These are phyloP conservation scores for Liquidambar formosana DNA, from an alignment of 164 flowering plant species.

Conservation along the genomic window DNA sequence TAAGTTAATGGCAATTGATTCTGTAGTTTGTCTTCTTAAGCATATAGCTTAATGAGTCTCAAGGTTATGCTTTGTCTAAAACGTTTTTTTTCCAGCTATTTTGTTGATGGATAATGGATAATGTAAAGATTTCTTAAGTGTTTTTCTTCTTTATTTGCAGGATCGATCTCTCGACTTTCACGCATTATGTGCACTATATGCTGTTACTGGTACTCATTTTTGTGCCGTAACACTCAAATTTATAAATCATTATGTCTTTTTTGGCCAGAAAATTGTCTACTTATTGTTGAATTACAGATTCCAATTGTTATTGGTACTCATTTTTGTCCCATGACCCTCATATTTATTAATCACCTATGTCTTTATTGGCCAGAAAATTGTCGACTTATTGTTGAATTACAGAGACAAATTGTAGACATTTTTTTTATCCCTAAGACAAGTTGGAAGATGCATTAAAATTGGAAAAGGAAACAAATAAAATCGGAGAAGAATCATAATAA, in stretches of 20 bases:
- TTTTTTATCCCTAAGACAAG: not conserved
- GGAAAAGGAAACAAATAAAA: not conserved
- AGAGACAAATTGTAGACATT: not conserved
- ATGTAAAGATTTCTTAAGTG: conserved; percentile 3
- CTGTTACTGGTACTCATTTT: conserved; percentile 77
- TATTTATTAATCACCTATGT: no score
- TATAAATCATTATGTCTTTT: not conserved
- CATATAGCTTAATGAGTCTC: not conserved
- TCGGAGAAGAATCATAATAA: not conserved
- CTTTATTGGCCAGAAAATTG: not conserved
- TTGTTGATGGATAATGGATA: not conserved
- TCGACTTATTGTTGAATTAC: not conserved
- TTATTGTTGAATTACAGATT: not conserved
- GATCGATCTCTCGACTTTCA: conserved; percentile 93
- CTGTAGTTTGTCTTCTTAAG: not conserved
- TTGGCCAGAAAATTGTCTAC: not conserved
- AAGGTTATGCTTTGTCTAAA: not conserved
- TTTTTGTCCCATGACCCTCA: no score
- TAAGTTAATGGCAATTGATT: not conserved
- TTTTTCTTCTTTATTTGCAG: conserved; percentile 39
- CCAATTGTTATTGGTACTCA: no score
- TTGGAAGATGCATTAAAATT: not conserved
- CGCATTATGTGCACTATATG: conserved; percentile 85
- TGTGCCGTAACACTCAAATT: conserved; percentile 3
- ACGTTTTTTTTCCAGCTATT: not conserved